These are phyloP conservation scores for Chaetomium sp. DNA, from an alignment of 2,329 filamentous ascomycete species.

Conservation along the genomic window DNA sequence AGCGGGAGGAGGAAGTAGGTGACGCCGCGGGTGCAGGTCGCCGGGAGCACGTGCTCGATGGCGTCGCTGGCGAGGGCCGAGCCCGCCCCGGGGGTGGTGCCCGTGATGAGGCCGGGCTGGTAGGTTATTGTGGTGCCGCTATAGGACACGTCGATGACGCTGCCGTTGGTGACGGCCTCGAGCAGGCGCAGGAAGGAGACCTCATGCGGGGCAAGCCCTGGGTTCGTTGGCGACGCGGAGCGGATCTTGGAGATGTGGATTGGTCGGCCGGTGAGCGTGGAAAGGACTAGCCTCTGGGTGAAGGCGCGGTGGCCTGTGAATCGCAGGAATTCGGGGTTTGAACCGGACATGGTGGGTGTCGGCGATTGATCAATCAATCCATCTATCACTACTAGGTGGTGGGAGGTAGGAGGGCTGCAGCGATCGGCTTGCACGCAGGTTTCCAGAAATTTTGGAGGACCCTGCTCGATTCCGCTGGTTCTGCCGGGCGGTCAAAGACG, in stretches of 20 bases:
- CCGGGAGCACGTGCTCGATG: conserved; percentile 77
- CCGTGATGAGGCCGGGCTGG: conserved; percentile 88
- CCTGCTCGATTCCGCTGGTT: conserved; percentile 24
- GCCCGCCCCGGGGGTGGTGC: conserved; percentile 74
- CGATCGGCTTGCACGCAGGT: background rate
- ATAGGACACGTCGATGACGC: conserved; percentile 91
- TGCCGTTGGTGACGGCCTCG: conserved; percentile 93
- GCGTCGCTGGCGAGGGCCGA: conserved; percentile 68
- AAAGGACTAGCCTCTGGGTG: conserved; percentile 79
- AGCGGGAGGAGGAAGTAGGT: conserved; percentile 91
- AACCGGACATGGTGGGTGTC: conserved; percentile 45
- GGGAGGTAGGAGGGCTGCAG: background rate
- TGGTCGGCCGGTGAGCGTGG: conserved; percentile 86
- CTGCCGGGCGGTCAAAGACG: conserved; percentile 35
- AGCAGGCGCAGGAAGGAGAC: conserved; percentile 94
- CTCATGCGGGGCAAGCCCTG: conserved; percentile 88
- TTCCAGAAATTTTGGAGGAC: conserved; percentile 37
- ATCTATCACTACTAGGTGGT: conserved; percentile 2
- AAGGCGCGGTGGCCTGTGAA: conserved; percentile 86
- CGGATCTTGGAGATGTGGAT: conserved; percentile 95
- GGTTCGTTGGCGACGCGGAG: conserved; percentile 78
- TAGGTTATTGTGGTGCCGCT: conserved; percentile 93
- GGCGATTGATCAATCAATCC: background rate
- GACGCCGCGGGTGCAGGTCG: conserved; percentile 75
- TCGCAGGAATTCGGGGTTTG: conserved; percentile 61